phyloP scores from a whole-genome alignment of 768 basidiomycete species.

The Tylopilus felleus region DNA sequence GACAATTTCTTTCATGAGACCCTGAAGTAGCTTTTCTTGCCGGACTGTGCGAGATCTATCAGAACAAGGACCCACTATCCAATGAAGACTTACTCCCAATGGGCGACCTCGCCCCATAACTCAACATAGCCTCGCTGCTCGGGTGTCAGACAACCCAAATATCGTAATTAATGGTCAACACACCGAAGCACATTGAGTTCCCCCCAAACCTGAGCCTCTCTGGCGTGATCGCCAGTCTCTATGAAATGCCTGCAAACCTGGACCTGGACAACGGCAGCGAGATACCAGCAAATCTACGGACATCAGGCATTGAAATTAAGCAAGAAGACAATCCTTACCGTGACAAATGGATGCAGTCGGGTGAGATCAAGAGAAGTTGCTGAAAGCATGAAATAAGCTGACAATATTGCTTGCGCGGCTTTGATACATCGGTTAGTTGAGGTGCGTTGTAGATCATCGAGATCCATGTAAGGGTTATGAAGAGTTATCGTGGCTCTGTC shows the following conservation, averaged over 20 bases:
- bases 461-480: conserved; percentile 81
- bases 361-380: conserved; percentile 80
- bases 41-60: conserved; percentile 49
- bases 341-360: conserved; percentile 76
- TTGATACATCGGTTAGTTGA: conserved; percentile 72
- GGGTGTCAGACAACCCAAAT: conserved; percentile 5
- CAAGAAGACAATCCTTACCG: conserved; percentile 45
- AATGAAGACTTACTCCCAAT: conserved; percentile 64
- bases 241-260: conserved; percentile 86
- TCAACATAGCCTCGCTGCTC: conserved; percentile 76
- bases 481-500: conserved; percentile 81
- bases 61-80: background rate
- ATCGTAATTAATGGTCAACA: conserved; percentile 12
- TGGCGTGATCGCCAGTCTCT: conserved; percentile 68
- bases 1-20: conserved; percentile 82
- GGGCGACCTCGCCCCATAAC: conserved; percentile 74
- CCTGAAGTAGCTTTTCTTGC: conserved; percentile 78
- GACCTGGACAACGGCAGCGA: conserved; percentile 83
- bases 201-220: conserved; percentile 80
- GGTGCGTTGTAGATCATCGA: conserved; percentile 57
- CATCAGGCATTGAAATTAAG: conserved; percentile 12
- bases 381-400: conserved; percentile 73
- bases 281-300: conserved; percentile 82
- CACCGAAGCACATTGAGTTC: conserved; percentile 83
- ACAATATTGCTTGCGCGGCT: conserved; percentile 70